phyloP scores from a whole-genome alignment of 371 early-diverging fungal genomes.

The Zychaea mexicana region DNA sequence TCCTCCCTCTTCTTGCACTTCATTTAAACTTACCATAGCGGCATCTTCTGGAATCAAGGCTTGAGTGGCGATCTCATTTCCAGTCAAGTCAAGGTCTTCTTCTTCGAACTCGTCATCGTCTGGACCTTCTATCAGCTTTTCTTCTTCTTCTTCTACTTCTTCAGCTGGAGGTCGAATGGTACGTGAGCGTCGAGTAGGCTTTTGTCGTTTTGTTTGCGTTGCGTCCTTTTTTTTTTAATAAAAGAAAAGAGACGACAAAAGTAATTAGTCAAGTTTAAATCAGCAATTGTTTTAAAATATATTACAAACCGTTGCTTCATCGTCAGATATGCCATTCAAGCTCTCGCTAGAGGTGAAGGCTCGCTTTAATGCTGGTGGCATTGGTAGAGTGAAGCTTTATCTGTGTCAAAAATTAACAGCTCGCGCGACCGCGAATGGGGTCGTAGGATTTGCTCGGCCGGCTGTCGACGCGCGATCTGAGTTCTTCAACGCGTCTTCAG shows the following conservation, averaged over 20 bases:
- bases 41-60: too few relatives aligned
- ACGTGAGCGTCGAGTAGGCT: background rate
- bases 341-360: background rate
- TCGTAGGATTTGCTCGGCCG: too few relatives aligned
- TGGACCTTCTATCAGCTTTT: too few relatives aligned
- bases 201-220: background rate
- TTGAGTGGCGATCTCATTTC: background rate
- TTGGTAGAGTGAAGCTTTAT: background rate
- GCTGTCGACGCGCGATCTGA: too few relatives aligned
- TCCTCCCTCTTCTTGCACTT: too few relatives aligned
- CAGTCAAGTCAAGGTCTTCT: background rate
- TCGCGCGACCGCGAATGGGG: too few relatives aligned
- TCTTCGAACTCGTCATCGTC: background rate
- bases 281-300: background rate
- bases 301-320: background rate
- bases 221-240: background rate
- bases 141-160: background rate
- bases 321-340: background rate
- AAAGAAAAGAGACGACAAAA: background rate
- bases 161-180: background rate
- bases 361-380: conserved; percentile 6
- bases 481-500: too few relatives aligned
- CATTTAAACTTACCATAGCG: too few relatives aligned
- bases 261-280: too few relatives aligned
- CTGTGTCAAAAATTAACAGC: background rate